Conservation (phyloP, 2,329 filamentous ascomycete genomes). For the Trichoderma hamatum region DNA sequence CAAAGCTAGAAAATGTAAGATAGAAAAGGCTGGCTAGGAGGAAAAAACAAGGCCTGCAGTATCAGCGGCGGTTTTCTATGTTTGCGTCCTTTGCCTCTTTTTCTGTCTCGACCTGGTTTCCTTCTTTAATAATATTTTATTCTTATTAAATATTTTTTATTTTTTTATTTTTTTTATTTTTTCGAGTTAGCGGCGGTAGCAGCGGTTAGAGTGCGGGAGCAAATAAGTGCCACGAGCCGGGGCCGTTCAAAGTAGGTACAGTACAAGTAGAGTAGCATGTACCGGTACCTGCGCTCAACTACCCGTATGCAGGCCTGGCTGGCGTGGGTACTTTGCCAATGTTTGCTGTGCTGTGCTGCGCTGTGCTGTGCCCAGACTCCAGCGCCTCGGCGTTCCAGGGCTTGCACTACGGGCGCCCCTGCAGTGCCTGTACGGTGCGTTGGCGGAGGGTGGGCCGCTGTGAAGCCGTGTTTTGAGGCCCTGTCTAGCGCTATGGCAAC, state of each 20-base stretch:
- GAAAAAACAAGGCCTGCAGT: neutral
- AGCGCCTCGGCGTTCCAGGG: neutral
- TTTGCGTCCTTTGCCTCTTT: neutral
- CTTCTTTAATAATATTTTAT: neutral
- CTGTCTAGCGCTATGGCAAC: constrained; percentile 19
- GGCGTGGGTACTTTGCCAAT: neutral
- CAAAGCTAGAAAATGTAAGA: neutral
- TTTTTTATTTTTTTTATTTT: neutral
- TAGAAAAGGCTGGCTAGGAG: neutral
- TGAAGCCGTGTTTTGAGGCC: constrained; percentile 10
- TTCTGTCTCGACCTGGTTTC: neutral
- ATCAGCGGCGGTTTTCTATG: neutral
- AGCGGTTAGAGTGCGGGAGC: constrained; percentile 20
- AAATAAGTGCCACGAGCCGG: neutral
- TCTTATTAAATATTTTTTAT: neutral
- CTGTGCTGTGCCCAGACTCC: neutral
- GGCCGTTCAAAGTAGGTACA: too few relatives aligned
- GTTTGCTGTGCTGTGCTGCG: neutral
- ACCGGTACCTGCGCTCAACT: neutral
- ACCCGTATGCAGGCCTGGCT: constrained; percentile 1
- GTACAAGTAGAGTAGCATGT: neutral
- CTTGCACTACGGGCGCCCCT: neutral
- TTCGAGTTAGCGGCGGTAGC: constrained; percentile 27
- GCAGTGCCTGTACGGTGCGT: constrained; percentile 8
- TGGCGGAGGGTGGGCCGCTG: constrained; percentile 17